Conservation (phyloP, 2,329 filamentous ascomycete genomes). For the Pyricularia pennisetigena region DNA sequence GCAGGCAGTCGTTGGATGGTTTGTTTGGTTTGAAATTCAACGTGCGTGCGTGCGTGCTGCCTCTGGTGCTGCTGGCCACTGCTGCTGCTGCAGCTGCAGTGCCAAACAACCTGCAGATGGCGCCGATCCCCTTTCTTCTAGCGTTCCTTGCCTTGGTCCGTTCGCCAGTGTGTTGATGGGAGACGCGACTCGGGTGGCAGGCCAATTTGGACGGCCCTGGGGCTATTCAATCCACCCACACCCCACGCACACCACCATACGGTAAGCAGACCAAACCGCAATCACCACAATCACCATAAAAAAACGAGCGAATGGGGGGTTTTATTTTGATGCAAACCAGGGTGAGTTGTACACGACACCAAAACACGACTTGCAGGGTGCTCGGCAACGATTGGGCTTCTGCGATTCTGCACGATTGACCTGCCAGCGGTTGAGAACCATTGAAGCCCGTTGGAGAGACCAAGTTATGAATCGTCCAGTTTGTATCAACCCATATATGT, state of each 20-base stretch:
- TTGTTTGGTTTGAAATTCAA: not conserved
- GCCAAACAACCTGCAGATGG: not conserved
- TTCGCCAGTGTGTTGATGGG: conserved; percentile 6
- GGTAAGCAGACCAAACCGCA: not conserved
- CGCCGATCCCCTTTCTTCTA: conserved; percentile 7
- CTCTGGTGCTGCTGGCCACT: not conserved
- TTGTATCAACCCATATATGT: not conserved
- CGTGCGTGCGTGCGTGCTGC: not conserved
- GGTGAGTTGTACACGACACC: not conserved
- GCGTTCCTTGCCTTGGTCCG: conserved; percentile 3
- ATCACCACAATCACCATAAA: not conserved
- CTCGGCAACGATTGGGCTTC: not conserved
- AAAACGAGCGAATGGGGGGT: not conserved
- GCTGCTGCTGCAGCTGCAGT: not conserved
- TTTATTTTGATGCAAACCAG: not conserved
- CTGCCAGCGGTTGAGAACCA: not conserved
- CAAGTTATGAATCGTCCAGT: not conserved
- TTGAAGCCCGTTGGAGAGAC: not conserved
- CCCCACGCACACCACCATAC: not conserved
- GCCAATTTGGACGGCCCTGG: not conserved
- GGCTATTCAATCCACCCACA: not conserved
- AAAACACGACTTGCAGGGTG: not conserved
- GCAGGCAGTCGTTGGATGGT: not conserved
- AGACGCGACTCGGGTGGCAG: conserved; percentile 6
- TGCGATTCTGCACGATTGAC: not conserved